These are phyloP conservation scores for Hyaloperonospora brassicae DNA, from an alignment of 352 stramenopile genomes.

Conservation along the genomic window DNA sequence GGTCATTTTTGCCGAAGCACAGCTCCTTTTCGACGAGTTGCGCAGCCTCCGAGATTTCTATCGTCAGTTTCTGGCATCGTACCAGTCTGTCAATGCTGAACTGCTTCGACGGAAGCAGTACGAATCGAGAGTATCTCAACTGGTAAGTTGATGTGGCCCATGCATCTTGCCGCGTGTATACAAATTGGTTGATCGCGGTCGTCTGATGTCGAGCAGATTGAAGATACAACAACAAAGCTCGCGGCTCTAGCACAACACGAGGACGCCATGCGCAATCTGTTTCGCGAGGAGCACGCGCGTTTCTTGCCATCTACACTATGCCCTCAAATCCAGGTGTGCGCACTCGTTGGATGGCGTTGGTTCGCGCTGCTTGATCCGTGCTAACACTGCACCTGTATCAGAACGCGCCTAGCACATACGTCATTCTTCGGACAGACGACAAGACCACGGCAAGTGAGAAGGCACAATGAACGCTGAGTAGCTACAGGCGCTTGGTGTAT, in stretches of 20 bases:
- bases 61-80: slow-evolving; percentile 64
- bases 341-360: not conserved
- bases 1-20: slow-evolving; percentile 48
- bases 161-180: not conserved
- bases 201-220: slow-evolving; percentile 27
- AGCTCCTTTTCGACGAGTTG: slow-evolving; percentile 74
- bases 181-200: not conserved
- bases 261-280: slow-evolving; percentile 28
- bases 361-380: not conserved
- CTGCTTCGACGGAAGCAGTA: slow-evolving; percentile 48
- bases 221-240: slow-evolving; percentile 47
- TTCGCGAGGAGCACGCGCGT: slow-evolving; percentile 52
- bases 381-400: slow-evolving; percentile 9
- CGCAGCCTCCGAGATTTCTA: slow-evolving; percentile 77
- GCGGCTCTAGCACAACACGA: slow-evolving; percentile 45
- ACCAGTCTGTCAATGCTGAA: slow-evolving; percentile 47
- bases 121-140: slow-evolving; percentile 37
- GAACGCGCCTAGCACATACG: slow-evolving; percentile 47
- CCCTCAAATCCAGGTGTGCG: slow-evolving; percentile 54
- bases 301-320: slow-evolving; percentile 67
- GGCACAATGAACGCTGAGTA: slow-evolving; percentile 6
- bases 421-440: slow-evolving; percentile 28
- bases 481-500: not conserved
- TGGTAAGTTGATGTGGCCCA: slow-evolving; percentile 29
- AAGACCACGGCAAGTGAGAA: slow-evolving; percentile 6